phyloP scores from a whole-genome alignment of 2,329 filamentous ascomycete genomes.

The Ascochyta fabae region DNA sequence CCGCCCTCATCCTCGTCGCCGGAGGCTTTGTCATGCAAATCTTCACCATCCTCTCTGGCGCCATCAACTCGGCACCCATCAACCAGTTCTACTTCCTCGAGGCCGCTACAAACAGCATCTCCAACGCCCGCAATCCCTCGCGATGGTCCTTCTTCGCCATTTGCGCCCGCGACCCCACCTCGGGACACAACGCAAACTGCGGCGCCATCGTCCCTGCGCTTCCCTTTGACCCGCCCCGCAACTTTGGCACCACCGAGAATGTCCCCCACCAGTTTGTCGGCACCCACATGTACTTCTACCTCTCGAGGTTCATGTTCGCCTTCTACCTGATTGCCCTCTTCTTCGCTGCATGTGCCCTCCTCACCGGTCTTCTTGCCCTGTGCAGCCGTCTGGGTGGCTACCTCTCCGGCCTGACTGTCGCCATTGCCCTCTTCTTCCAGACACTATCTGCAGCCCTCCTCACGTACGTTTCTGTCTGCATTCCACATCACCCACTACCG shows the following conservation, averaged over 20 bases:
- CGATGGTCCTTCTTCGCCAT: slow-evolving; percentile 94
- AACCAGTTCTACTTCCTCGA: slow-evolving; percentile 85
- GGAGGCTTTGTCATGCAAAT: slow-evolving; percentile 69
- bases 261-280: slow-evolving; percentile 63
- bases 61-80: slow-evolving; percentile 62
- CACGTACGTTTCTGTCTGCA: slow-evolving; percentile 64
- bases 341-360: slow-evolving; percentile 73
- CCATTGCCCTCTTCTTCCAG: slow-evolving; percentile 72
- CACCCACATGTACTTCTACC: slow-evolving; percentile 74
- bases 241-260: slow-evolving; percentile 64
- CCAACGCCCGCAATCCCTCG: slow-evolving; percentile 62
- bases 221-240: slow-evolving; percentile 69
- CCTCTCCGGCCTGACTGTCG: slow-evolving; percentile 65
- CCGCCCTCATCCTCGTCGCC: slow-evolving; percentile 67
- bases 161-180: slow-evolving; percentile 65
- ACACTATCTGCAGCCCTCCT: slow-evolving; percentile 72
- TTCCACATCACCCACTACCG: not conserved
- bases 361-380: slow-evolving; percentile 72
- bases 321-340: slow-evolving; percentile 86
- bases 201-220: slow-evolving; percentile 65
- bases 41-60: slow-evolving; percentile 69
- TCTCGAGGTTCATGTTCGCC: slow-evolving; percentile 92
- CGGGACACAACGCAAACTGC: slow-evolving; percentile 67
- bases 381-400: slow-evolving; percentile 74
- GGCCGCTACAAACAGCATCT: slow-evolving; percentile 74